Percentiles rank a stretch among this genome's conserved stretches.
phyloP scores from a whole-genome alignment of 2,329 filamentous ascomycete species.

The Cercospora sp. region DNA sequence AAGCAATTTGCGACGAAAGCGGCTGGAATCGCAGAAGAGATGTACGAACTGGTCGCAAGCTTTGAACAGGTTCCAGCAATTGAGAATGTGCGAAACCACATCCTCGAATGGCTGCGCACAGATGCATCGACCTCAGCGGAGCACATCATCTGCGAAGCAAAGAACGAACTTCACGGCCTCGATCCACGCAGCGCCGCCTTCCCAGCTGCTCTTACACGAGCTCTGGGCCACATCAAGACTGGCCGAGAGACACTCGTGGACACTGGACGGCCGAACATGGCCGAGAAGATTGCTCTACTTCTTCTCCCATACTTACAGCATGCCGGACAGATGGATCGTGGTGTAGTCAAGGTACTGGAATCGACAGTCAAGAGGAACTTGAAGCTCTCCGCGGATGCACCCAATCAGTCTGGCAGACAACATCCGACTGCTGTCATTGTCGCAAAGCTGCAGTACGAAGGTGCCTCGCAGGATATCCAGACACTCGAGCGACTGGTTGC shows the following conservation, averaged over 20 bases:
- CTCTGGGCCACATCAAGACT: slow-evolving; percentile 63
- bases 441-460: slow-evolving; percentile 12
- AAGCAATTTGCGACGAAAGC: slow-evolving; percentile 70
- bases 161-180: slow-evolving; percentile 67
- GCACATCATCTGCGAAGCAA: slow-evolving; percentile 67
- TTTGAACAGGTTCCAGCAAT: slow-evolving; percentile 69
- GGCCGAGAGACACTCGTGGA: slow-evolving; percentile 43
- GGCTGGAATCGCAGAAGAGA: slow-evolving; percentile 65
- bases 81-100: slow-evolving; percentile 68
- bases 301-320: slow-evolving; percentile 49
- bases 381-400: slow-evolving; percentile 10
- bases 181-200: slow-evolving; percentile 67
- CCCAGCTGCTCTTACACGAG: slow-evolving; percentile 66
- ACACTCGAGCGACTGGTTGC: slow-evolving; percentile 7
- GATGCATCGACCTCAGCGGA: slow-evolving; percentile 56
- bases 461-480: slow-evolving; percentile 11
- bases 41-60: slow-evolving; percentile 75
- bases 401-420: slow-evolving; percentile 11
- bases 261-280: slow-evolving; percentile 41
- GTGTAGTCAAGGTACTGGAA: slow-evolving; percentile 54
- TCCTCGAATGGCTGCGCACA: slow-evolving; percentile 61
- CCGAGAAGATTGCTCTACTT: slow-evolving; percentile 51
- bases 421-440: slow-evolving; percentile 6
- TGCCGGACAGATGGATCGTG: slow-evolving; percentile 52
- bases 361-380: slow-evolving; percentile 41